Evolutionary conservation across 805 yeast species (phyloP), one percentile per base, ranked within the genome.

Genomic region (Sporopachydermia quercuum): DNA sequence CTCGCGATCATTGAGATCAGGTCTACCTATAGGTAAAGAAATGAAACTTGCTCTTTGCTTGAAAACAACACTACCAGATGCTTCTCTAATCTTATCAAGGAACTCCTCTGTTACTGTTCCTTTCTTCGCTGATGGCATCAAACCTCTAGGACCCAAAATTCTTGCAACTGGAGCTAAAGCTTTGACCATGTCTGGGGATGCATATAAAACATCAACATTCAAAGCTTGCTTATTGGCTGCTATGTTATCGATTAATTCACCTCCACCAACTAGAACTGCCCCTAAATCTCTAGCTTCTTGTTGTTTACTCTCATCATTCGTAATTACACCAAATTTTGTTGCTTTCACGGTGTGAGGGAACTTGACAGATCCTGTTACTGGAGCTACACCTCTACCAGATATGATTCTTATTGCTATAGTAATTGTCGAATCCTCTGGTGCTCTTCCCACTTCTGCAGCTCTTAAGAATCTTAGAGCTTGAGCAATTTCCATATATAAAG

Each of bases 401-500:
- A 78, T 69, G 19, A 86, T 65, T 14, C 72, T 63, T 14, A 83
- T 68, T 40, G 78, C 72, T 40, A 82, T 58, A 14, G 81, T 65
- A 34, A 89, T 65, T 16, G 87, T 78, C 16, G 89, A 76, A 49
- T 76, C 75, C n/a, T 69, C 61, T 3, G 68, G 62, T 2, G 89
- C 74, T 52, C 81, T 74, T 3, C 98, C 97, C 3, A 86, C 93
- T 57, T 86, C 96, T 3, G 86, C 74, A 0, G 97, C 95, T 46
- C 96, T 68, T 42, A 89, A 55, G 52, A 76, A 86, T 49, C 81
- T 69, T 56, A 85, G 57, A 1, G 96, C 96, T 19, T 62, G 58
- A 4, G 81, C 72, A 4, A 85, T 66, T 39, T 73, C 76, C 80
- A 82, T 74, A 53, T 74, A 78, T 40, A 80, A 62, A 1, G 87